phyloP scores from a whole-genome alignment of 2,329 filamentous ascomycete species.

The Eurotiales sp. region DNA sequence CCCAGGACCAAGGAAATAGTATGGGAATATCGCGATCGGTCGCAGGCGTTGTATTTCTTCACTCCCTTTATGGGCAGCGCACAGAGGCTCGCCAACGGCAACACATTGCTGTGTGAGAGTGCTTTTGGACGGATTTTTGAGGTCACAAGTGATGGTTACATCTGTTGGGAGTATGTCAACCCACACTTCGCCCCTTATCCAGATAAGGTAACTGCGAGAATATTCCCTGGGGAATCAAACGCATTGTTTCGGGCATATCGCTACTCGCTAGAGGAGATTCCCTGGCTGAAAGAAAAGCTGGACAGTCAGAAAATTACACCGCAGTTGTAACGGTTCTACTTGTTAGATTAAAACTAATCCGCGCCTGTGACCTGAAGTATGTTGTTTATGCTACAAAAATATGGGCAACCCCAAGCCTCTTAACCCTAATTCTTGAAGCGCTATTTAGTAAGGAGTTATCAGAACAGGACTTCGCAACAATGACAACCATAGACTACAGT shows the following conservation, averaged over 20 bases:
- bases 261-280: conserved; percentile 39
- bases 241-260: conserved; percentile 45
- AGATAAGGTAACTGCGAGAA: conserved; percentile 33
- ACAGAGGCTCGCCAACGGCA: conserved; percentile 40
- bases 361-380: no score
- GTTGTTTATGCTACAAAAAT: no score
- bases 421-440: no score
- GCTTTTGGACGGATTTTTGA: conserved; percentile 45
- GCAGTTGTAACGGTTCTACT: no score
- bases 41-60: conserved; percentile 40
- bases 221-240: conserved; percentile 41
- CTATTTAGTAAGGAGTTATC: no score
- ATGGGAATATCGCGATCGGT: conserved; percentile 43
- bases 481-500: no score
- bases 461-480: no score
- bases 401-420: no score
- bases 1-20: conserved; percentile 37
- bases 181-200: conserved; percentile 40
- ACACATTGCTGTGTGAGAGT: conserved; percentile 43
- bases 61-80: conserved; percentile 48
- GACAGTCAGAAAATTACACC: no score
- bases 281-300: conserved; percentile 30
- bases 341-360: no score
- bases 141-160: conserved; percentile 37
- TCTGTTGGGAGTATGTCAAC: conserved; percentile 46